Conservation (phyloP, 805 yeast species). For the Jamesozyma lodderae region DNA sequence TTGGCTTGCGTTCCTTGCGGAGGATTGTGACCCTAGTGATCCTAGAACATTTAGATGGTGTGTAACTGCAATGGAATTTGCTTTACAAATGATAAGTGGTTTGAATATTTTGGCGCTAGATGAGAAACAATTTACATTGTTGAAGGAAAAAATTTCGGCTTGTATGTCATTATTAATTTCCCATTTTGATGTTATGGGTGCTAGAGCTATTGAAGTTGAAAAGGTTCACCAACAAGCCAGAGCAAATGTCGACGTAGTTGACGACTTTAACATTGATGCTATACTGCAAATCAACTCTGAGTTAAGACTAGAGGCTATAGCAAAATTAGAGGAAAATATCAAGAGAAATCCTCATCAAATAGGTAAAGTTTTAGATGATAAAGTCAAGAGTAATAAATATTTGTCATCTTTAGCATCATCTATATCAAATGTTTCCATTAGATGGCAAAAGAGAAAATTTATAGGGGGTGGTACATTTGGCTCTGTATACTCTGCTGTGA, state of each 20-base stretch:
- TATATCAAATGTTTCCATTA: slow-evolving; percentile 78
- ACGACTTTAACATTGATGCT: slow-evolving; percentile 46
- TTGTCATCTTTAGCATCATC: slow-evolving; percentile 81
- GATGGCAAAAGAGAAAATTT: slow-evolving; percentile 94
- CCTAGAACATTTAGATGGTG: slow-evolving; percentile 91
- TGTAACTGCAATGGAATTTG: slow-evolving; percentile 89
- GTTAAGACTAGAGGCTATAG: slow-evolving; percentile 58
- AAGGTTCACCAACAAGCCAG: slow-evolving; percentile 28
- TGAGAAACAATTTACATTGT: slow-evolving; percentile 61
- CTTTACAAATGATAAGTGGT: slow-evolving; percentile 89
- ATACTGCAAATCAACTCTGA: slow-evolving; percentile 51
- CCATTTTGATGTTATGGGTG: slow-evolving; percentile 98
- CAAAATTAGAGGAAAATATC: slow-evolving; percentile 48
- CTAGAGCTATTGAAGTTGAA: slow-evolving; percentile 63
- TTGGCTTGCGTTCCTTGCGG: slow-evolving; percentile 92
- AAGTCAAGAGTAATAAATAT: slow-evolving; percentile 80
- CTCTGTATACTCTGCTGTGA: slow-evolving; percentile 82
- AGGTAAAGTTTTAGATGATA: slow-evolving; percentile 84
- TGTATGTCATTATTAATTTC: slow-evolving; percentile 90
- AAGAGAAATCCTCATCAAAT: slow-evolving; percentile 41
- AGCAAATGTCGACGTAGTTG: slow-evolving; percentile 29
- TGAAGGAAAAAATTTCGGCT: slow-evolving; percentile 81
- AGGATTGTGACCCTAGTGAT: slow-evolving; percentile 91
- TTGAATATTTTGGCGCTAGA: slow-evolving; percentile 75
- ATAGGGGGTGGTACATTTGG: slow-evolving; percentile 97